A percentile compares a stretch with the other conserved stretches of the same genome.
phyloP scores from a whole-genome alignment of 768 basidiomycete species.

The Psilocybe subaeruginosa region DNA sequence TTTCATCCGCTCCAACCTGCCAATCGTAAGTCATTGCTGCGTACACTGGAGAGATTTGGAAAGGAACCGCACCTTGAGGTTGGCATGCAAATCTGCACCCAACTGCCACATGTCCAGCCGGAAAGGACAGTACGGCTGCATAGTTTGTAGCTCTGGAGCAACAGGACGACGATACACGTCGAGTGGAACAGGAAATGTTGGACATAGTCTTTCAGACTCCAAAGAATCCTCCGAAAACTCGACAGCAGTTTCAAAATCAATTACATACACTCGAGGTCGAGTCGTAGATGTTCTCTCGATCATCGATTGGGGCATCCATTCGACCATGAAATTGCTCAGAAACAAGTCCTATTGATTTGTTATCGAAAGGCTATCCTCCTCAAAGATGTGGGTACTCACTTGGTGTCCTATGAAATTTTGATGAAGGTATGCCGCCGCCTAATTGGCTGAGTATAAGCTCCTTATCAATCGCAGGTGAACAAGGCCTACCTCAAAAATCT shows the following conservation, averaged over 20 bases:
- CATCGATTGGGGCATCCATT: conserved; percentile 10
- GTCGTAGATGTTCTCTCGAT: not conserved
- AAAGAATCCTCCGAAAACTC: conserved; percentile 5
- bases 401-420: conserved; percentile 5
- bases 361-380: not conserved
- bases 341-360: conserved; percentile 10
- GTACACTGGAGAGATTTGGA: too few relatives aligned
- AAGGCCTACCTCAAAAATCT: conserved; percentile 11
- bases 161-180: not conserved
- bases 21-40: too few relatives aligned
- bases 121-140: conserved; percentile 13
- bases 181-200: too few relatives aligned
- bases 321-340: conserved; percentile 8
- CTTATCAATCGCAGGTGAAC: too few relatives aligned
- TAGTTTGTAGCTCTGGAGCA: conserved; percentile 7
- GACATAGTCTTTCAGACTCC: not conserved
- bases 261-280: conserved; percentile 14
- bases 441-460: too few relatives aligned
- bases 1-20: not conserved
- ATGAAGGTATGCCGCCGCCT: conserved; percentile 10
- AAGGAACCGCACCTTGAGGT: too few relatives aligned
- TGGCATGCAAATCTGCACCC: not conserved
- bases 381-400: not conserved
- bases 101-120: conserved; percentile 19
- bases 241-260: conserved; percentile 17